These are phyloP conservation scores for Trichoderma sp. DNA, from an alignment of 2,329 filamentous ascomycete genomes.

Conservation along the genomic window DNA sequence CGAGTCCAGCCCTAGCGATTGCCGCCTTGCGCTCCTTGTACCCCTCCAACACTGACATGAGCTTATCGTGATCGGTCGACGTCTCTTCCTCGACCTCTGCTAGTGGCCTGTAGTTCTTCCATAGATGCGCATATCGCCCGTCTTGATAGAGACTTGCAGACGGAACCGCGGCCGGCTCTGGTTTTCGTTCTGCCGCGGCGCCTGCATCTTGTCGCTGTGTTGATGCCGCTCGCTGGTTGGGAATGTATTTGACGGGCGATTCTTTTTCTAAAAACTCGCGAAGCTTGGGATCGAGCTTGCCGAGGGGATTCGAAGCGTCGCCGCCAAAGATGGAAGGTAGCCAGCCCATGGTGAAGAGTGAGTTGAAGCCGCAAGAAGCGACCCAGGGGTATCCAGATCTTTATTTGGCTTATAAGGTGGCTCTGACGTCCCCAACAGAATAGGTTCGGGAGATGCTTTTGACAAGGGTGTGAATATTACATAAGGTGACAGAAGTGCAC, in stretches of 20 bases:
- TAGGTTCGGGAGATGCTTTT: slow-evolving; percentile 13
- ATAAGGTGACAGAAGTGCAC: slow-evolving; percentile 6
- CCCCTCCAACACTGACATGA: slow-evolving; percentile 76
- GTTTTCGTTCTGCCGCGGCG: slow-evolving; percentile 25
- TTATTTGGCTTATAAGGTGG: neutral
- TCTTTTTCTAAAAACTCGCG: slow-evolving; percentile 84
- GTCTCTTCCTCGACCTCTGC: slow-evolving; percentile 66
- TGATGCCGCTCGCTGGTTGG: slow-evolving; percentile 30
- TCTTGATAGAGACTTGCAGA: slow-evolving; percentile 57
- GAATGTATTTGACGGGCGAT: slow-evolving; percentile 69
- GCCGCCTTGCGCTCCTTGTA: slow-evolving; percentile 80
- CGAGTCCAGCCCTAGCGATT: slow-evolving; percentile 79
- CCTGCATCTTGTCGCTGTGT: slow-evolving; percentile 22
- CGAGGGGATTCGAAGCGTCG: slow-evolving; percentile 56
- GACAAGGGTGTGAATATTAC: slow-evolving; percentile 21
- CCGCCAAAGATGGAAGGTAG: slow-evolving; percentile 55
- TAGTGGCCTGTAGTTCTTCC: slow-evolving; percentile 85
- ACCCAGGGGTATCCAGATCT: slow-evolving; percentile 12
- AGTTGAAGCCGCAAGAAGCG: neutral
- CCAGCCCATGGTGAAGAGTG: slow-evolving; percentile 54
- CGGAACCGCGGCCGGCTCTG: slow-evolving; percentile 42
- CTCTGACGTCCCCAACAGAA: slow-evolving; percentile 22
- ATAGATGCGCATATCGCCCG: slow-evolving; percentile 77
- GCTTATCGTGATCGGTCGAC: slow-evolving; percentile 76
- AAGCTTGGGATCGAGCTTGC: slow-evolving; percentile 78